Percentiles rank a stretch among this genome's conserved stretches.
These are phyloP conservation scores for Penicillium macrosclerotiorum DNA, from an alignment of 495 filamentous ascomycete genomes.

Conservation along the genomic window DNA sequence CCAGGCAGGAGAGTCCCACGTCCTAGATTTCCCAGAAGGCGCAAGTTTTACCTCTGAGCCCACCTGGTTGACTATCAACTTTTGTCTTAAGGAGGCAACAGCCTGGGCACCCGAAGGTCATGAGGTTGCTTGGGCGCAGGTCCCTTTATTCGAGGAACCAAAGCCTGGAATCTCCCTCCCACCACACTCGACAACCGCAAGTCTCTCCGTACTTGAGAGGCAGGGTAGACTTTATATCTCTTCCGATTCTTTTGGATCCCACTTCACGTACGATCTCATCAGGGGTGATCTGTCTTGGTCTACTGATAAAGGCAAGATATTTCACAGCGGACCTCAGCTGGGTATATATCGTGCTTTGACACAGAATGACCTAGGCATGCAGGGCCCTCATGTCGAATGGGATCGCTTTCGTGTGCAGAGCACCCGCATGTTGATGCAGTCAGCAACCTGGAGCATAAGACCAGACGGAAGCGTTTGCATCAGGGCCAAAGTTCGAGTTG, in stretches of 20 bases:
- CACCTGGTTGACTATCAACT: constrained; percentile 47
- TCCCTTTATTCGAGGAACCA: constrained; percentile 24
- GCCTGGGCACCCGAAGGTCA: constrained; percentile 48
- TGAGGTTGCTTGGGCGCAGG: constrained; percentile 39
- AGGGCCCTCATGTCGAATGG: constrained; percentile 27
- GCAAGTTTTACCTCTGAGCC: neutral
- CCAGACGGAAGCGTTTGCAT: constrained; percentile 5
- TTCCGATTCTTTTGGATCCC: constrained; percentile 5
- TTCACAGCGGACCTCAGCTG: constrained; percentile 21
- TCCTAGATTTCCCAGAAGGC: constrained; percentile 22
- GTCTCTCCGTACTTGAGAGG: neutral
- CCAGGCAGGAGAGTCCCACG: constrained; percentile 1
- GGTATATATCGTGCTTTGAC: constrained; percentile 37
- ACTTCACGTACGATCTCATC: constrained; percentile 20
- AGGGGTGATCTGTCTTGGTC: constrained; percentile 19
- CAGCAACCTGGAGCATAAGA: constrained; percentile 34
- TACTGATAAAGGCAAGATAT: constrained; percentile 7
- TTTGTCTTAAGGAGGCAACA: constrained; percentile 32
- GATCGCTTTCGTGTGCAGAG: constrained; percentile 30
- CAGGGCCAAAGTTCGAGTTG: constrained; percentile 43
- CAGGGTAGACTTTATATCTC: constrained; percentile 4
- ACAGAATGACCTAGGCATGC: constrained; percentile 55
- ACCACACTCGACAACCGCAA: constrained; percentile 15
- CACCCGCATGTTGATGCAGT: constrained; percentile 39
- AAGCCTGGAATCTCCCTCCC: constrained; percentile 12